These are phyloP conservation scores for Neocallimastix lanati DNA, from an alignment of 192 early-diverging fungal species.

Conservation along the genomic window DNA sequence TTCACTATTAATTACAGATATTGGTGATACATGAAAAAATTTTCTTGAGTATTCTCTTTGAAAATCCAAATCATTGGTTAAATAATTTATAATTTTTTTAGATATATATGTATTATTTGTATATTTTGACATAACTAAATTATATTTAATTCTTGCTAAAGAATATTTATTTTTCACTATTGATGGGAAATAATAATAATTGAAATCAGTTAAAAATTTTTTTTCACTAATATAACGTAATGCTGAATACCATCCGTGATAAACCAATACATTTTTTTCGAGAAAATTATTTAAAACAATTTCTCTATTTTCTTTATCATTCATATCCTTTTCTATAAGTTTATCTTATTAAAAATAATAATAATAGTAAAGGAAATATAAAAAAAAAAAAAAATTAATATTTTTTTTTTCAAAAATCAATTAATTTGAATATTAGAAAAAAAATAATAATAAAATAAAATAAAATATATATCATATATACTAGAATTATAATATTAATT, in stretches of 20 bases:
- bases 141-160: not conserved
- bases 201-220: not conserved
- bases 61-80: not conserved
- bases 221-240: not conserved
- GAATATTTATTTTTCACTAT: no score
- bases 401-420: no score
- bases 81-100: not conserved
- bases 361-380: no score
- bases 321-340: no score
- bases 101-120: not conserved
- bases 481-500: no score
- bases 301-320: no score
- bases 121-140: not conserved
- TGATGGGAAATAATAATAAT: not conserved
- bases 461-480: no score
- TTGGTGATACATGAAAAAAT: not conserved
- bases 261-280: not conserved
- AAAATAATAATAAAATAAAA: no score
- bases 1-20: not conserved
- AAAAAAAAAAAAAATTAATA: no score
- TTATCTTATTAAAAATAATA: no score
- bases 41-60: not conserved
- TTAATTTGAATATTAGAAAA: no score
- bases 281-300: no score
- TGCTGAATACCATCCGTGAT: not conserved